A percentile compares a stretch with the other conserved stretches of the same genome.
phyloP scores from a whole-genome alignment of 805 yeast species.

The Pichia scutulata region DNA sequence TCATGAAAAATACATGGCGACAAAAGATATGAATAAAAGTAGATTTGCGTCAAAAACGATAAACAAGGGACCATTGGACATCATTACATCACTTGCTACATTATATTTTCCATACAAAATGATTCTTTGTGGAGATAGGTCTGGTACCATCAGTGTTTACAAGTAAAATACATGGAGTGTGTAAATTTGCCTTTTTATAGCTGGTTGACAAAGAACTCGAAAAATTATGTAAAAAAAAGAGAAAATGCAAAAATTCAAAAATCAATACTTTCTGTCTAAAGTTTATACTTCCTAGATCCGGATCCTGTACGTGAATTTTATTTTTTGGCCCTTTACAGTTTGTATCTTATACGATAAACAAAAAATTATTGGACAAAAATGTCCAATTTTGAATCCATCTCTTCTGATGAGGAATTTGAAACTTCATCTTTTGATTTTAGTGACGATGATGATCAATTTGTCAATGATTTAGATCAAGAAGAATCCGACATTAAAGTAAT shows the following conservation, averaged over 20 bases:
- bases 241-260: background rate
- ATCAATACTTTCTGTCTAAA: too few species aligned
- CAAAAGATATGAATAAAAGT: slow-evolving; percentile 4
- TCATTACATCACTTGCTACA: slow-evolving; percentile 3
- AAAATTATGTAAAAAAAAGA: background rate
- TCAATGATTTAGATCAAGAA: slow-evolving; percentile 9
- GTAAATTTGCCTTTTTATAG: background rate
- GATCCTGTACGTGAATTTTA: too few species aligned
- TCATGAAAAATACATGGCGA: slow-evolving; percentile 28
- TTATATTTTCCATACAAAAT: slow-evolving; percentile 31
- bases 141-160: slow-evolving; percentile 58
- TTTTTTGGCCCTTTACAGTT: too few species aligned
- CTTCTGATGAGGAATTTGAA: slow-evolving; percentile 3
- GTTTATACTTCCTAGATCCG: too few species aligned
- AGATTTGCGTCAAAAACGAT: slow-evolving; percentile 12
- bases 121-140: slow-evolving; percentile 58
- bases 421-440: slow-evolving; percentile 14
- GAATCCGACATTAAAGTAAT: background rate
- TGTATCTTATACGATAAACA: background rate
- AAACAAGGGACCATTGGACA: slow-evolving; percentile 6
- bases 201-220: too few species aligned
- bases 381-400: slow-evolving; percentile 8
- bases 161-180: slow-evolving; percentile 30
- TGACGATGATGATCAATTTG: slow-evolving; percentile 14
- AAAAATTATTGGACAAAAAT: background rate